These are phyloP conservation scores for Colletotrichum lindemuthianum DNA, from an alignment of 2,329 filamentous ascomycete genomes.

Conservation along the genomic window DNA sequence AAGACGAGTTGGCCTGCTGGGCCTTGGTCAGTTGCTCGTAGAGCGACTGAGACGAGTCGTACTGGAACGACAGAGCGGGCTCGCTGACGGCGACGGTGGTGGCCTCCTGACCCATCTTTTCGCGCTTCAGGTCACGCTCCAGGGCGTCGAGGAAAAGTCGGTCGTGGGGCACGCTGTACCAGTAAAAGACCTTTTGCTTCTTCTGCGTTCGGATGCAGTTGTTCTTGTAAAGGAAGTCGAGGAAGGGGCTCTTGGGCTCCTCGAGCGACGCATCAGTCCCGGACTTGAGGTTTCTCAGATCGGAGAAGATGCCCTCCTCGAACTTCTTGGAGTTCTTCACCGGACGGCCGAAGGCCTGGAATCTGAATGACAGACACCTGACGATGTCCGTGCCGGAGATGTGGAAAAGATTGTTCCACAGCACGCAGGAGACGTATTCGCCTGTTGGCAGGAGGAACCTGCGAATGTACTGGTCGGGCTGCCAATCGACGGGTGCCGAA, in stretches of 20 bases:
- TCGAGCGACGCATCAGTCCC: constrained; percentile 98
- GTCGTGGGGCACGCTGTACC: constrained; percentile 99
- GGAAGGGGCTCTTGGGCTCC: constrained; percentile 97
- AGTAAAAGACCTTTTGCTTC: constrained; percentile 99
- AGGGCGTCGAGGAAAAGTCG: constrained; percentile 96
- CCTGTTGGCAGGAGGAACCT: constrained; percentile 95
- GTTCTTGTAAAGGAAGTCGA: constrained; percentile 99
- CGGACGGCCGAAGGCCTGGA: constrained; percentile 96
- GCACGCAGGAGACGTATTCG: constrained; percentile 97
- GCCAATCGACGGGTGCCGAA: constrained; percentile 98
- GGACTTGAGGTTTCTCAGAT: constrained; percentile 96
- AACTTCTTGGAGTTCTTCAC: constrained; percentile 99
- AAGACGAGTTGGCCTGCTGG: constrained; percentile 97
- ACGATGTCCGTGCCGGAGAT: constrained; percentile 99
- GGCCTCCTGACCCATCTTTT: constrained; percentile 99
- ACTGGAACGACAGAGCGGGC: constrained; percentile 97
- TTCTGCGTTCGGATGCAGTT: constrained; percentile 99
- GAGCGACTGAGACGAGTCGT: constrained; percentile 97
- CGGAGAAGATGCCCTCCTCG: constrained; percentile 99
- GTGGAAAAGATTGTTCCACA: constrained; percentile 99
- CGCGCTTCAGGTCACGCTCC: constrained; percentile 96
- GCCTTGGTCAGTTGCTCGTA: constrained; percentile 99
- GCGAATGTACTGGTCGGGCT: constrained; percentile 94
- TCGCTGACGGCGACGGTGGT: constrained; percentile 97
- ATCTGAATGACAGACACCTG: constrained; percentile 95